phyloP scores from a whole-genome alignment of 139 green algal species.

The Closterium sp. region DNA sequence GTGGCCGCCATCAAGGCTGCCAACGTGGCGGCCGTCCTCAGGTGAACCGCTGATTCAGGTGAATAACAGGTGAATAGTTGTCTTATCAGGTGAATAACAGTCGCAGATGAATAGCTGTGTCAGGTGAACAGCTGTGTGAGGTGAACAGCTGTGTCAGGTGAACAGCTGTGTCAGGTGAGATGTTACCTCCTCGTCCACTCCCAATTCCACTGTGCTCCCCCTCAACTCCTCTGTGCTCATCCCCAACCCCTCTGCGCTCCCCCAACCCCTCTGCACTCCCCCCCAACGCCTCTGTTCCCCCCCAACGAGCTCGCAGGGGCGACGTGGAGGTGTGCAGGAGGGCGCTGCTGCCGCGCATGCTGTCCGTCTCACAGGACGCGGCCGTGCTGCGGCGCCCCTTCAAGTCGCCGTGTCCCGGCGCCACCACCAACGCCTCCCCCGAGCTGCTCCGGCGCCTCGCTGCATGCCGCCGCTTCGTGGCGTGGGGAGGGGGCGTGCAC shows the following conservation, averaged over 20 bases:
- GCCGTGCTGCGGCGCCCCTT: slow-evolving; percentile 36
- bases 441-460: slow-evolving; percentile 30
- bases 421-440: slow-evolving; percentile 7
- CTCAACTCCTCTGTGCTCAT: background rate
- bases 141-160: no score
- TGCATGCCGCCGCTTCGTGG: slow-evolving; percentile 34
- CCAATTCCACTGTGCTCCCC: background rate
- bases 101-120: no score
- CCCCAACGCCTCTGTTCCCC: background rate
- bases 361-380: slow-evolving; percentile 37
- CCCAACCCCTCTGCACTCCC: no score
- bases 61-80: no score
- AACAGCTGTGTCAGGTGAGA: no score
- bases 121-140: no score
- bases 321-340: slow-evolving; percentile 33
- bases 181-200: no score
- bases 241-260: no score
- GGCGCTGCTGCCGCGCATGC: slow-evolving; percentile 31
- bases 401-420: slow-evolving; percentile 38
- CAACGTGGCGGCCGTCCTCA: background rate
- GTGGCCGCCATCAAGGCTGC: background rate
- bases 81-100: no score
- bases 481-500: slow-evolving; percentile 31
- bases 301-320: slow-evolving; percentile 9
- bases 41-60: background rate